These are phyloP conservation scores for Trichophyton mentagrophytes DNA, from an alignment of 2,329 filamentous ascomycete genomes.

Conservation along the genomic window DNA sequence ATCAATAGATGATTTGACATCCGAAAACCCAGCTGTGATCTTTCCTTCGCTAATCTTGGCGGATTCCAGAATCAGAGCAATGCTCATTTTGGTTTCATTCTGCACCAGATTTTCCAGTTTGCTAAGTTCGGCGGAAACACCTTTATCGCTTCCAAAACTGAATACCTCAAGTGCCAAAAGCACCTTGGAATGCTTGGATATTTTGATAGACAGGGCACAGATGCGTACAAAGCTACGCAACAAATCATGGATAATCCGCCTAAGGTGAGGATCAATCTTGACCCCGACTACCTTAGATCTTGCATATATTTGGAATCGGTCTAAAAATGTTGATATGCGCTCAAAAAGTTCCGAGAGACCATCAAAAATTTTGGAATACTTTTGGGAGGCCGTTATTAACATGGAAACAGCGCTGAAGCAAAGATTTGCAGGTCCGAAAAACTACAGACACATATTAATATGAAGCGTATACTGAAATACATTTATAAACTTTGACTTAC, in stretches of 20 bases:
- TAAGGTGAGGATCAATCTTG: slow-evolving; percentile 16
- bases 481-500: slow-evolving; percentile 9
- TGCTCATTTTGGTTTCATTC: slow-evolving; percentile 19
- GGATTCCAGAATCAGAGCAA: slow-evolving; percentile 18
- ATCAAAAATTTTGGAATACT: slow-evolving; percentile 21
- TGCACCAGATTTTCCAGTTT: slow-evolving; percentile 17
- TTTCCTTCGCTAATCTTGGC: slow-evolving; percentile 17
- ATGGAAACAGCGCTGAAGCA: slow-evolving; percentile 22
- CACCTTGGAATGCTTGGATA: slow-evolving; percentile 17
- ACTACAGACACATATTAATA: slow-evolving; percentile 8
- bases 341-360: slow-evolving; percentile 18
- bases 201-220: slow-evolving; percentile 18
- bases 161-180: slow-evolving; percentile 19
- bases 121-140: slow-evolving; percentile 17
- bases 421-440: slow-evolving; percentile 19
- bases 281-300: slow-evolving; percentile 15
- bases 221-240: slow-evolving; percentile 19
- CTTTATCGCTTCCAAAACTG: slow-evolving; percentile 20
- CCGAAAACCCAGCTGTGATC: slow-evolving; percentile 11
- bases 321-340: slow-evolving; percentile 19
- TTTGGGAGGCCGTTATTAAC: slow-evolving; percentile 18
- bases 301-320: slow-evolving; percentile 19
- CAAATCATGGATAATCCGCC: slow-evolving; percentile 19
- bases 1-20: slow-evolving; percentile 9
- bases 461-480: not conserved